Conservation (phyloP, 2,329 filamentous ascomycete genomes). For the Endocalyx cinctus region DNA sequence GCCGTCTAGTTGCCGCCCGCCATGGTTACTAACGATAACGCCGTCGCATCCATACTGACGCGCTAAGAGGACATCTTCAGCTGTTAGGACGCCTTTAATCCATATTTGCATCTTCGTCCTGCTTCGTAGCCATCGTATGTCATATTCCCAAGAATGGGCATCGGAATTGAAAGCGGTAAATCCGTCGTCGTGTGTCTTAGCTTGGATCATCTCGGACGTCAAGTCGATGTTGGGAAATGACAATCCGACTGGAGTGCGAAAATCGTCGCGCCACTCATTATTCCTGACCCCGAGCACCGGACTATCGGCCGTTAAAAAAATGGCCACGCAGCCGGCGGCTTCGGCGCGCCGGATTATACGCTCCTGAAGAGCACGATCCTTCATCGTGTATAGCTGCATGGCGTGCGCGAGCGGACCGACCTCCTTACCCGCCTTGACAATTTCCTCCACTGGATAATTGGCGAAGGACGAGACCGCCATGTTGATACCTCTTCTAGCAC, state of each 20-base stretch:
- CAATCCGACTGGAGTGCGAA: constrained; percentile 35
- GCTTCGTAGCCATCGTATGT: constrained; percentile 45
- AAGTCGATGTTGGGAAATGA: constrained; percentile 7
- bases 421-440: constrained; percentile 28
- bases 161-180: constrained; percentile 22
- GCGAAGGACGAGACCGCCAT: constrained; percentile 47
- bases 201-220: constrained; percentile 8
- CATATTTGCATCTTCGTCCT: constrained; percentile 44
- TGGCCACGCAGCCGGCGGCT: constrained; percentile 42
- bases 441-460: constrained; percentile 25
- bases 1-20: constrained; percentile 42
- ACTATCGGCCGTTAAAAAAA: constrained; percentile 49
- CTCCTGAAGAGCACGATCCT: constrained; percentile 39
- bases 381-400: constrained; percentile 50
- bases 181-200: constrained; percentile 16
- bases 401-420: constrained; percentile 35
- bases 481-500: constrained; percentile 34
- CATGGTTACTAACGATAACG: constrained; percentile 42
- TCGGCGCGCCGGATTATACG: constrained; percentile 34
- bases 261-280: constrained; percentile 47
- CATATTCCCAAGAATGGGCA: constrained; percentile 39
- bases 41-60: constrained; percentile 21
- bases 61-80: constrained; percentile 37
- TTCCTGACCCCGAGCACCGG: constrained; percentile 46
- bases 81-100: constrained; percentile 38